Base-by-base conservation (phyloP, 2,329 filamentous ascomycete genomes). In the Akanthomyces uredinophilus region DNA sequence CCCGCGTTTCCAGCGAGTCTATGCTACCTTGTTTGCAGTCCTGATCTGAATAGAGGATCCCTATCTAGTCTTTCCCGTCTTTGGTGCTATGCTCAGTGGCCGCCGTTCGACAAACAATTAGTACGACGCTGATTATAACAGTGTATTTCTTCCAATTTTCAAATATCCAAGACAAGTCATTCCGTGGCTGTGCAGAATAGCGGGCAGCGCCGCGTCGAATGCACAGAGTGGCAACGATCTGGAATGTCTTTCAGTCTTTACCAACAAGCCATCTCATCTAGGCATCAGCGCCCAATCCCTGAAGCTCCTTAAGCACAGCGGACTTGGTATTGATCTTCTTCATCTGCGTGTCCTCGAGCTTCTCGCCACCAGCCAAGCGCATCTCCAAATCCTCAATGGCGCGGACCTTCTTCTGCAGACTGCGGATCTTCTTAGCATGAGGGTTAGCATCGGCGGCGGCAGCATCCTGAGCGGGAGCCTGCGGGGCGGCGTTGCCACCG, bases 331-430 rank as follows among this genome's bases (percentile, higher is more conserved):
- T 85, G 69, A 99, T 99, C 84, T 99, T 99, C 83, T 96, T 96
- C 77, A 99, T 87, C 79, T 99, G 95, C 37, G 95, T 99, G 72
- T 97, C 94, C 79, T 99, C 95, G 64, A 99, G 80, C 82, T 97
- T 98, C 82, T 99, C 95, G 5, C 94, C 94, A 39, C 89, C 88
- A 3, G 94, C 95, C 67, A 93, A 87, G 62, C 95, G 87, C 93
- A 98, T 97, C 81, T 98, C 96, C 65, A 99, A 80, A 74, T 99
- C 95, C 73, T 99, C 95, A 72, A 99, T 99, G 13, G 95, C 95
- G 22, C 95, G 87, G 65, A 99, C 90, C 84, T 99, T 99, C 85
- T 99, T 99, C 74, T 96, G 83, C 65, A 99, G 82, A 64, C 91
- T 91, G 61, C 95, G 84, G 65, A 97, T 85, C 81, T 98, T 99